Evolutionary conservation across 495 filamentous ascomycete genomes (phyloP).

Genomic region (Pseudoneurospora amorphoporcata): DNA sequence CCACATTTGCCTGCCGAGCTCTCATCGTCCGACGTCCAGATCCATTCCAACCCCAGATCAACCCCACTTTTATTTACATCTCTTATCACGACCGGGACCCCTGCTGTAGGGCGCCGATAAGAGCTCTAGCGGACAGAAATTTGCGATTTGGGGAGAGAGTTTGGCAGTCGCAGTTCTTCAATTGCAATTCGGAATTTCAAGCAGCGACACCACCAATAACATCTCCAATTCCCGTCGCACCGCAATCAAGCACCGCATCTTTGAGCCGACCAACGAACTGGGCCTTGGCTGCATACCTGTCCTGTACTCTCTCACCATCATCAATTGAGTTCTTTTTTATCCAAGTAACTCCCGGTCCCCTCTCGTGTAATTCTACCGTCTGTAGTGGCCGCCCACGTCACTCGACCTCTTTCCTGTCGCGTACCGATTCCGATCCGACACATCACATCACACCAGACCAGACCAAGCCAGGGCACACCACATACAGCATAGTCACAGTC

Average conservation of each 20-base stretch:
- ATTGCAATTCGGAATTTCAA: neutral
- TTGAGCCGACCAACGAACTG: neutral
- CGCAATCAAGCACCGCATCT: neutral
- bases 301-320: neutral
- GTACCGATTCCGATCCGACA: neutral
- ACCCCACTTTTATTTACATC: constrained; percentile 2
- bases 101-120: constrained; percentile 20
- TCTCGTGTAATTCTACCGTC: neutral
- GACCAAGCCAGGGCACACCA: neutral
- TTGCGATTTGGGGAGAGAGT: constrained; percentile 8
- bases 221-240: neutral
- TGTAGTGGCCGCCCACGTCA: neutral
- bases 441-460: neutral
- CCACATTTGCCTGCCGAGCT: neutral
- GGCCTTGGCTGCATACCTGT: neutral
- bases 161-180: neutral
- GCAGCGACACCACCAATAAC: constrained; percentile 2
- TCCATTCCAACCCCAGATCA: neutral
- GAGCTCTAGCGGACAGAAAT: constrained; percentile 23
- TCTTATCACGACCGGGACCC: constrained; percentile 17
- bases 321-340: neutral
- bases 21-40: neutral
- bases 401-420: neutral
- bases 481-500: neutral
- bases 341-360: neutral